Evolutionary conservation across 2,329 filamentous ascomycete genomes (phyloP).

Genomic region (Xylariaceae sp.): DNA sequence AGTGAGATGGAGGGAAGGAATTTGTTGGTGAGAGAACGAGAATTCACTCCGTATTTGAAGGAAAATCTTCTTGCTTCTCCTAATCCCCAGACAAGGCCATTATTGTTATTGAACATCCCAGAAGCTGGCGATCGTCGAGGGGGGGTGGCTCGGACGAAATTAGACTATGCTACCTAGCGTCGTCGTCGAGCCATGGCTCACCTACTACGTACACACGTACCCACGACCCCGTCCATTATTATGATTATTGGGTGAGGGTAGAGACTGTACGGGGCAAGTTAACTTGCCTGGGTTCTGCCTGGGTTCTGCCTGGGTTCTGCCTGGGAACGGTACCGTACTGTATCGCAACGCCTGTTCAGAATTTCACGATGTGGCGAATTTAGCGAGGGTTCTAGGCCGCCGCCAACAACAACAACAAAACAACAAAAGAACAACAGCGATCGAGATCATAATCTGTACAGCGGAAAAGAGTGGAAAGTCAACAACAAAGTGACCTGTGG

Average conservation of each 20-base stretch:
- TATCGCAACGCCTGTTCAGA: background rate
- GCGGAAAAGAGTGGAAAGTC: too few relatives aligned
- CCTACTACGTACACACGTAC: background rate
- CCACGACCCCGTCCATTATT: too few relatives aligned
- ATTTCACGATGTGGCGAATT: background rate
- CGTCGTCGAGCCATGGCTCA: background rate
- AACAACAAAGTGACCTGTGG: too few relatives aligned
- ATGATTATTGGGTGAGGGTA: too few relatives aligned
- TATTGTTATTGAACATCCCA: background rate
- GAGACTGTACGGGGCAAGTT: too few relatives aligned
- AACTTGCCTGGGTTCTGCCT: too few relatives aligned
- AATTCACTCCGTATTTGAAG: conserved; percentile 24
- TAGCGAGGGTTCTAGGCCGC: background rate
- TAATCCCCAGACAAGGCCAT: too few relatives aligned
- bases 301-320: too few relatives aligned
- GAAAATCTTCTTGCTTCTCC: conserved; percentile 8
- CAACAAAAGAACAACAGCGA: too few relatives aligned
- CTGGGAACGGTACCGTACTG: too few relatives aligned
- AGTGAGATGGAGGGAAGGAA: conserved; percentile 5
- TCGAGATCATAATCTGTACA: too few relatives aligned
- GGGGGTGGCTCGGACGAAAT: conserved; percentile 4
- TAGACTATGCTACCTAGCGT: background rate
- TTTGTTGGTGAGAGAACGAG: conserved; percentile 13
- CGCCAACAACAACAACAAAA: background rate
- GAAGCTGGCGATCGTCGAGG: conserved; percentile 9